These are phyloP conservation scores for Suillus placidus DNA, from an alignment of 768 basidiomycete species.

Conservation along the genomic window DNA sequence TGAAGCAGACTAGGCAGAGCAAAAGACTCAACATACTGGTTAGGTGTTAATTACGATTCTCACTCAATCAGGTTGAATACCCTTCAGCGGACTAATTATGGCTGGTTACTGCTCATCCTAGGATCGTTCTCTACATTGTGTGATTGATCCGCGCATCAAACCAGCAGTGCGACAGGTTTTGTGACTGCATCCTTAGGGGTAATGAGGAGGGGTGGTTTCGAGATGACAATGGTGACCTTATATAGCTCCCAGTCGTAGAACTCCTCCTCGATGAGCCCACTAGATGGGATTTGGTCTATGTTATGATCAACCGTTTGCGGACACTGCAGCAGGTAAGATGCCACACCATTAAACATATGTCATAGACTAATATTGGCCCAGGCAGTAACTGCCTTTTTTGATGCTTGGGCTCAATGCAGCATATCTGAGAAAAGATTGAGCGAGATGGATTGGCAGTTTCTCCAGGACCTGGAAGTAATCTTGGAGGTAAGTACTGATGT, in stretches of 20 bases:
- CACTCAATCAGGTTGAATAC: no score
- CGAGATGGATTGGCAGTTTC: conserved; percentile 7
- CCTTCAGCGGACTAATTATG: no score
- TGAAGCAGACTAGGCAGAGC: no score
- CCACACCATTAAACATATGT: background rate
- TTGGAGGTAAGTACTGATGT: conserved; percentile 10
- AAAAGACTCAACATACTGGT: no score
- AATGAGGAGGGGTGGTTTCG: conserved; percentile 8
- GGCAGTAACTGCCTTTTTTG: conserved; percentile 6
- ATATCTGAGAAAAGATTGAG: background rate
- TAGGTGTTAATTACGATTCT: no score
- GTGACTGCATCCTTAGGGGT: conserved; percentile 3
- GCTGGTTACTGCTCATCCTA: no score
- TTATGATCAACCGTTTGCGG: no score
- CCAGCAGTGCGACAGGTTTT: no score
- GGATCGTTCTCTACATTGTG: no score
- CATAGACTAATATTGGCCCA: background rate
- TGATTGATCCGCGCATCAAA: no score
- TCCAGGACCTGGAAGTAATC: conserved; percentile 16
- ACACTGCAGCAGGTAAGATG: no score
- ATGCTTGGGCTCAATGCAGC: background rate
- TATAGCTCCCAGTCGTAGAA: background rate
- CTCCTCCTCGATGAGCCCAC: conserved; percentile 37
- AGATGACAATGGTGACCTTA: background rate
- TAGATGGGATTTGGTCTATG: conserved; percentile 41